Evolutionary conservation across 768 basidiomycete species (phyloP).

Genomic region (Mrakia gelida): DNA sequence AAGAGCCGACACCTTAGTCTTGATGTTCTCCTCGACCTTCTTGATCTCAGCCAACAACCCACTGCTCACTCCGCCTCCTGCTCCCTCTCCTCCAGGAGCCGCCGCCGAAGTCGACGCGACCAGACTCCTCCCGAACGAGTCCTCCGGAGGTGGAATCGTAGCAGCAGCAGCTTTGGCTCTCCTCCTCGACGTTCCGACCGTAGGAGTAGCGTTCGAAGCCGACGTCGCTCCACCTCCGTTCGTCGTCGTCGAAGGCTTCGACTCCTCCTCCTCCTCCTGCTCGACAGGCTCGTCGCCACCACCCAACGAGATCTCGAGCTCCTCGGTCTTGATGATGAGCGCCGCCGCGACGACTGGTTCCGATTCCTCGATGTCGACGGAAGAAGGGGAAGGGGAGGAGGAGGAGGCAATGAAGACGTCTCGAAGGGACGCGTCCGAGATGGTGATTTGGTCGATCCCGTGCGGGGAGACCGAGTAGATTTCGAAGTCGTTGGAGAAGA

Average conservation of each 20-base stretch:
- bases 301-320: not conserved
- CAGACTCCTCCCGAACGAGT: not conserved
- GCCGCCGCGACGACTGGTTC: not conserved
- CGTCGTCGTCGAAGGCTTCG: not conserved
- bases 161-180: slow-evolving; percentile 5
- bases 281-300: not conserved
- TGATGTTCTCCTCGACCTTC: slow-evolving; percentile 24
- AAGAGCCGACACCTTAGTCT: not conserved
- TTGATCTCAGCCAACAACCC: slow-evolving; percentile 15
- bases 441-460: slow-evolving; percentile 27
- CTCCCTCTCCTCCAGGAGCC: not conserved
- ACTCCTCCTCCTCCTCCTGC: not conserved
- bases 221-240: not conserved
- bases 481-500: slow-evolving; percentile 15
- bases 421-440: not conserved
- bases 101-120: not conserved
- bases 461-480: slow-evolving; percentile 7
- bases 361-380: not conserved
- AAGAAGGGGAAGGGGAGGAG: not conserved
- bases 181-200: not conserved
- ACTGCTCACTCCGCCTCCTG: not conserved
- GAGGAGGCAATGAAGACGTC: not conserved
- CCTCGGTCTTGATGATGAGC: not conserved
- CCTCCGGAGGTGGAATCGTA: slow-evolving; percentile 1
- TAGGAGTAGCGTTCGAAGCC: not conserved